A percentile compares a stretch with the other conserved stretches of the same genome.
phyloP scores from a whole-genome alignment of 768 basidiomycete genomes.

The Rhizopogon vesiculosus region DNA sequence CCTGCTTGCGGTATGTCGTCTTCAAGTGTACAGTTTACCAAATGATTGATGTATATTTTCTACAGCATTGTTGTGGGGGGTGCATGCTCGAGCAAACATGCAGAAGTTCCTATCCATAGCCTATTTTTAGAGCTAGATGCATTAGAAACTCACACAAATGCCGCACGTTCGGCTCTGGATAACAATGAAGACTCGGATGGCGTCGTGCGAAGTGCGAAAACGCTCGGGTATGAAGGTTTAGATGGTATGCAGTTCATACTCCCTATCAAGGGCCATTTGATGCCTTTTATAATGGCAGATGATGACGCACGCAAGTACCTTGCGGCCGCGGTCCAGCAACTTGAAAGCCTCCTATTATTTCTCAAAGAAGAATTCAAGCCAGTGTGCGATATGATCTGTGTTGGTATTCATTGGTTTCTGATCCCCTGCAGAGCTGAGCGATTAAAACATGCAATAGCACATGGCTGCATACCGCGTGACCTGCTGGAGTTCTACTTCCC shows the following conservation, averaged over 20 bases:
- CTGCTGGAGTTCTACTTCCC: constrained; percentile 6
- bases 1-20: background rate
- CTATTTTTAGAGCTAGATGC: background rate
- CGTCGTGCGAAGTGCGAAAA: background rate
- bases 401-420: background rate
- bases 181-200: background rate
- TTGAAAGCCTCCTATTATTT: constrained; percentile 4
- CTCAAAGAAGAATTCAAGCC: constrained; percentile 13
- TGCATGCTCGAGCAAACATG: background rate
- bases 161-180: background rate
- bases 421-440: background rate
- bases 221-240: background rate
- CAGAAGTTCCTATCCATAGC: background rate
- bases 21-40: background rate
- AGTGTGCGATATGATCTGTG: constrained; percentile 3
- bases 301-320: background rate
- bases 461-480: constrained; percentile 14
- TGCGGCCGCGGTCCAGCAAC: constrained; percentile 3
- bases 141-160: background rate
- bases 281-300: background rate
- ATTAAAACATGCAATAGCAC: background rate
- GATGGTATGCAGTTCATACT: background rate
- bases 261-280: background rate
- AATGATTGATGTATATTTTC: background rate
- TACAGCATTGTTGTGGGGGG: background rate